Evolutionary conservation across 305 asterid genomes (phyloP), one percentile per base, ranked within the genome.

Genomic region (Fraxinus sp.): DNA sequence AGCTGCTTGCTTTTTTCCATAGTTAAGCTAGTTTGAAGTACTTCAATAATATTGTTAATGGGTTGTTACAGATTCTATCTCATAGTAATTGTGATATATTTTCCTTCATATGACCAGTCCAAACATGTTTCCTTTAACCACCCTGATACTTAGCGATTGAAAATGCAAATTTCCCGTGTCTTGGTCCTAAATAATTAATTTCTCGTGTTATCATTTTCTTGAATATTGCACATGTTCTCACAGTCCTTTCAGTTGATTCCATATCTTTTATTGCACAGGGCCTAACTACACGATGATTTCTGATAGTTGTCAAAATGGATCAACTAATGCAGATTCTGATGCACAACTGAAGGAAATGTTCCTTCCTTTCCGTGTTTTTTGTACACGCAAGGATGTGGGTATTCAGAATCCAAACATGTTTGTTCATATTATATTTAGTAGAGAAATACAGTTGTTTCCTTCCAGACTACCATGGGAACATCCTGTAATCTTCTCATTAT

Each of bases 351-450:
- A 80, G 89, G 97, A 92, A 44, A 22, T 93, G 76, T 91, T 92
- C 88, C 94, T 91, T 83, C 94, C 97, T 82, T 88, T 90, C 81
- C 94, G 94, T 24, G 94, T 91, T 81, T 89, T 90, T 70, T 93
- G 97, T 64, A 79, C 93, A 16, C 96, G 96, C 83, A 92, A 92
- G 86, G 94, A 93, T 78, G 97, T 92, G 74, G 20, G 91, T 84
- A 71, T 80, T 84, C 78, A 35, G 82, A 75, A 82, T 80, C 80
- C 70, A 22, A 52, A 16, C 49, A 32, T 78, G 22, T 39, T 46
- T 9, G 9, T 49, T 81, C 49, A 76, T 28, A 6, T n/a, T 16
- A 22, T 57, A 36, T 26, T 32, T 6, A 18, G 33, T 28, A n/a
- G 59, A 82, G 30, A 39, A 37, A 28, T 71, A 41, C 32, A n/a